These are phyloP conservation scores for Hordeum pubiflorum DNA, from an alignment of 202 grass and related monocot genomes.

Conservation along the genomic window DNA sequence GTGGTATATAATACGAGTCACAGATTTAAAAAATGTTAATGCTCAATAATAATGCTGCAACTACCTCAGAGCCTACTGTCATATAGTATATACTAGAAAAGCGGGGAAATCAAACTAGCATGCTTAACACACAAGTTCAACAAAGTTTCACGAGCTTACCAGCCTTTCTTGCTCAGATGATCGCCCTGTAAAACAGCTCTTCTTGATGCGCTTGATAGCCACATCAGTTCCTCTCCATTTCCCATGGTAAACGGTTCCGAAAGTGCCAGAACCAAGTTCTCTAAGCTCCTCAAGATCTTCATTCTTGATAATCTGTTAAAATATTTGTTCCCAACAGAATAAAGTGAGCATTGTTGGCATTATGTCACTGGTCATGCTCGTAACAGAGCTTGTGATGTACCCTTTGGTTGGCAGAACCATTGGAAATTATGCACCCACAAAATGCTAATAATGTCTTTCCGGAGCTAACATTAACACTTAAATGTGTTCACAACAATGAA, in stretches of 20 bases:
- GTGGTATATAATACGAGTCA: neutral
- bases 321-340: neutral
- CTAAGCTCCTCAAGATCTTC: slow-evolving; percentile 92
- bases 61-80: neutral
- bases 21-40: neutral
- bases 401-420: slow-evolving; percentile 1
- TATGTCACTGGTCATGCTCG: neutral
- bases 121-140: neutral
- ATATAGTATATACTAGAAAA: neutral
- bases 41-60: neutral
- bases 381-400: neutral
- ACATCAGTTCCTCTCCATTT: slow-evolving; percentile 99
- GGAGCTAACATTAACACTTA: neutral
- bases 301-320: slow-evolving; percentile 85
- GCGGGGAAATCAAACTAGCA: neutral
- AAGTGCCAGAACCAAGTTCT: slow-evolving; percentile 95
- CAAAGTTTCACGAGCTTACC: slow-evolving; percentile 36
- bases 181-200: slow-evolving; percentile 79
- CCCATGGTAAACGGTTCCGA: slow-evolving; percentile 93
- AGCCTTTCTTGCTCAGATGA: slow-evolving; percentile 96
- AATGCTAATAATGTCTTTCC: neutral
- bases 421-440: neutral
- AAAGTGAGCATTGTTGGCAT: neutral
- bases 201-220: slow-evolving; percentile 98
- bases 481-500: neutral